Evolutionary conservation across 192 early-diverging fungal species (phyloP), one percentile per base, ranked within the genome.

Genomic region (Coemansia pectinata): DNA sequence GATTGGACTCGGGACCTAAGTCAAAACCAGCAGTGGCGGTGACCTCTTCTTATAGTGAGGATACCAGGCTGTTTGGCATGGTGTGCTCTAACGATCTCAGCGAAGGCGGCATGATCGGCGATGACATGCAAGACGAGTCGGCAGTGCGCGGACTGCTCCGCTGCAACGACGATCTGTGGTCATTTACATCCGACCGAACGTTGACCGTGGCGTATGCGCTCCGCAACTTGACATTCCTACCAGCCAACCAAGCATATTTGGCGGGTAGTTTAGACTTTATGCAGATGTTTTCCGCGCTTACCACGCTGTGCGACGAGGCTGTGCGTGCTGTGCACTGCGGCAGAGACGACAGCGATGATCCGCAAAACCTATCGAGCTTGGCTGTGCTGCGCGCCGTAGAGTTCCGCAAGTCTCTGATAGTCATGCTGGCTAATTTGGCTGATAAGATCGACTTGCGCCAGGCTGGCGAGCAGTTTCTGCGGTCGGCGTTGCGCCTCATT

Each of bases 161-260:
- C 15, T 75, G 80, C 65, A 67, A 66, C 66, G 69, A 71, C 44
- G 72, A 63, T 4, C 65, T 83, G 63, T 83, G 80, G 80, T 71
- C 71, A 38, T 83, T 83, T 61, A 83, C 80, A 33, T 77, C 80
- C 23, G 75, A 83, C 53, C 80, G 75, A 27, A 74, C 80, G 41
- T 62, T 83, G 80, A 68, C 75, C 0, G 75, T 77, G 14, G 55
- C 68, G 21, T 83, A 72, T 48, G 72, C 63, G 21, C 64, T 83
- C 63, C 80, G 72, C 42, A 83, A 83, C 48, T 52, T 83, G 72
- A 74, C 80, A 42, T 83, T 83, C 62, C 53, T 76, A 19, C 77
- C 65, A 7, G 70, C 65, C 11, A 84, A 84, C 73, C 81, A 84
- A 69, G 67, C 67, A 21, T 84, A 58, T 38, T 66, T 75, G 25